These are phyloP conservation scores for Flueggea neowawraea DNA, from an alignment of 441 rosid species.

Conservation along the genomic window DNA sequence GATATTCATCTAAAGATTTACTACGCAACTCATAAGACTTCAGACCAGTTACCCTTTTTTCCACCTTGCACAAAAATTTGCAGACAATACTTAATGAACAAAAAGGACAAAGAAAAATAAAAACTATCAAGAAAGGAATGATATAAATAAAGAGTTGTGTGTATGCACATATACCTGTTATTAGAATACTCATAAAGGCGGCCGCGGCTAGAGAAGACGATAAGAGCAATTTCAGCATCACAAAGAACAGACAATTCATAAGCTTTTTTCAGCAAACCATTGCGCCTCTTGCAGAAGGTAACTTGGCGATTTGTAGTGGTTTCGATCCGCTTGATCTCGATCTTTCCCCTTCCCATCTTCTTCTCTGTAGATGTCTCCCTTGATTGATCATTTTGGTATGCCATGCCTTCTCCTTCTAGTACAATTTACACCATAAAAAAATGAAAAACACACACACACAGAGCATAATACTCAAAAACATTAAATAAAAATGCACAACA, in stretches of 20 bases:
- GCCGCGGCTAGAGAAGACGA: slow-evolving; percentile 97
- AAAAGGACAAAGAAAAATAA: no score
- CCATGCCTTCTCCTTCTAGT: slow-evolving; percentile 38
- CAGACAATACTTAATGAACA: no score
- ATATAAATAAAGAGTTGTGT: no score
- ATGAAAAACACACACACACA: no score
- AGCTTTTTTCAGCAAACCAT: slow-evolving; percentile 95
- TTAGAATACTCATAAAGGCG: slow-evolving; percentile 98
- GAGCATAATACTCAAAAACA: no score
- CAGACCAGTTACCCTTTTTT: no score
- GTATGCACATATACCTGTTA: slow-evolving; percentile 47
- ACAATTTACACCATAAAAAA: neutral
- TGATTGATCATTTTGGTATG: slow-evolving; percentile 40
- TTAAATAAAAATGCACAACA: no score
- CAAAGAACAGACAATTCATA: slow-evolving; percentile 95
- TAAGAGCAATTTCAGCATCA: slow-evolving; percentile 88
- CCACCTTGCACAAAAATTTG: no score
- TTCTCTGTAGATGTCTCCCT: slow-evolving; percentile 57
- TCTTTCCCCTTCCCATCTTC: slow-evolving; percentile 92
- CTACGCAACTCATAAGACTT: neutral
- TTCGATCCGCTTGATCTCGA: slow-evolving; percentile 99
- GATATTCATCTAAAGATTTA: slow-evolving; percentile 25
- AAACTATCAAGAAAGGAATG: no score
- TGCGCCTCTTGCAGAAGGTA: slow-evolving; percentile 93
- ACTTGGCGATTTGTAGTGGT: slow-evolving; percentile 98